phyloP scores from a whole-genome alignment of 768 basidiomycete species.

The Auricularia heimuer region DNA sequence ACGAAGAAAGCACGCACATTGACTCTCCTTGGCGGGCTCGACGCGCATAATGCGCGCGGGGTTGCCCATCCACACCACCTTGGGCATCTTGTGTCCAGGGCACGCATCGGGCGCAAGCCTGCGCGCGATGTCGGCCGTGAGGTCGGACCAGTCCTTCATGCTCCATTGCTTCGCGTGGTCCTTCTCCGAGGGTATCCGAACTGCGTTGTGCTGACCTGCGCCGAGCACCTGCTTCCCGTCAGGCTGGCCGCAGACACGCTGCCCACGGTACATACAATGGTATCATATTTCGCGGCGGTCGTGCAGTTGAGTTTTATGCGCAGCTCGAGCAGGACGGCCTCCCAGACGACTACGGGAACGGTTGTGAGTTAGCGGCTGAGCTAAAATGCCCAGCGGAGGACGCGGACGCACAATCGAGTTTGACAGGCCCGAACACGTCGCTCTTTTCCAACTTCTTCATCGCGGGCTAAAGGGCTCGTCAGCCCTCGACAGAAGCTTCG shows the following conservation, averaged over 20 bases:
- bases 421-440: background rate
- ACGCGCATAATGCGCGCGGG: background rate
- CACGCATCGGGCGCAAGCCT: background rate
- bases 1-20: background rate
- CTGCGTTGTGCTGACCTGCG: background rate
- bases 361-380: too few relatives aligned
- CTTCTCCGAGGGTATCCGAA: background rate
- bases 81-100: background rate
- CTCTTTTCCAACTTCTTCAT: background rate
- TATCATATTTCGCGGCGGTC: background rate
- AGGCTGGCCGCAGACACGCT: too few relatives aligned
- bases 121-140: background rate
- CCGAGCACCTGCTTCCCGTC: background rate
- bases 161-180: background rate
- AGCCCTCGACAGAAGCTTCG: too few relatives aligned
- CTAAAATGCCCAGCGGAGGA: too few relatives aligned
- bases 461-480: background rate
- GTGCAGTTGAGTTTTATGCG: background rate
- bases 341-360: background rate
- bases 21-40: background rate
- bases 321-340: background rate
- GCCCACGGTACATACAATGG: background rate
- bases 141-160: background rate
- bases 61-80: constrained; percentile 1
- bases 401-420: background rate